These are phyloP conservation scores for Blepharisma japonicum DNA, from an alignment of 73 alveolate genomes.

Conservation along the genomic window DNA sequence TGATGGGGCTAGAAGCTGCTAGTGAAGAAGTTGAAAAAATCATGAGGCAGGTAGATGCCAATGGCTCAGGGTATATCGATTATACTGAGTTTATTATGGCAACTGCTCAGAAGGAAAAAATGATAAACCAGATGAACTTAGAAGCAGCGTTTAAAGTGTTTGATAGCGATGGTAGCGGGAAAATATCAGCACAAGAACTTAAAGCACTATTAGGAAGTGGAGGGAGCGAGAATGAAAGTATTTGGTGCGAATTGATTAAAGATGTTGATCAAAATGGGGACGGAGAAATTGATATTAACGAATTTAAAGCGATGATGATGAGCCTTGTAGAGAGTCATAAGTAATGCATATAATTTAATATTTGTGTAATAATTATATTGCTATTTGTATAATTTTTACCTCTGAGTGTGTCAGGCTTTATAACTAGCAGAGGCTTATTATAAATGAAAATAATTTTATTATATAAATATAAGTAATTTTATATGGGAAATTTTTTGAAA, in stretches of 20 bases:
- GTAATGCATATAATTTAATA: no score
- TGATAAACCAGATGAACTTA: not conserved
- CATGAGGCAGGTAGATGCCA: slow-evolving; percentile 32
- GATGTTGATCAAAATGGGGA: not conserved
- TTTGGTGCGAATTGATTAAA: not conserved
- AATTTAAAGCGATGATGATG: not conserved
- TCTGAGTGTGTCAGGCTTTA: no score
- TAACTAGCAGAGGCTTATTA: no score
- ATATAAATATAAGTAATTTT: no score
- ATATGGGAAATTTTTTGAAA: no score
- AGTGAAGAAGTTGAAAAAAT: slow-evolving; percentile 39
- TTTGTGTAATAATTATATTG: no score
- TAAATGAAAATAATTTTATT: no score
- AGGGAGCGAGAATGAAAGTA: not conserved
- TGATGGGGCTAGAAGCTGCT: slow-evolving; percentile 27
- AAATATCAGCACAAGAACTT: not conserved
- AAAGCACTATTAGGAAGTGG: not conserved
- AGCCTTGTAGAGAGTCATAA: not conserved
- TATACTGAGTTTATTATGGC: slow-evolving; percentile 40
- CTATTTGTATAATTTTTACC: no score
- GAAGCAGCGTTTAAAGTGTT: not conserved
- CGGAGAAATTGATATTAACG: not conserved
- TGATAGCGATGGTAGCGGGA: not conserved
- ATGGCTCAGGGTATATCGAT: slow-evolving; percentile 41
- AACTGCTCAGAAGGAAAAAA: slow-evolving; percentile 31